A percentile compares a stretch with the other conserved stretches of the same genome.
These are phyloP conservation scores for Phytophthora tentaculata DNA, from an alignment of 352 stramenopile genomes.

Conservation along the genomic window DNA sequence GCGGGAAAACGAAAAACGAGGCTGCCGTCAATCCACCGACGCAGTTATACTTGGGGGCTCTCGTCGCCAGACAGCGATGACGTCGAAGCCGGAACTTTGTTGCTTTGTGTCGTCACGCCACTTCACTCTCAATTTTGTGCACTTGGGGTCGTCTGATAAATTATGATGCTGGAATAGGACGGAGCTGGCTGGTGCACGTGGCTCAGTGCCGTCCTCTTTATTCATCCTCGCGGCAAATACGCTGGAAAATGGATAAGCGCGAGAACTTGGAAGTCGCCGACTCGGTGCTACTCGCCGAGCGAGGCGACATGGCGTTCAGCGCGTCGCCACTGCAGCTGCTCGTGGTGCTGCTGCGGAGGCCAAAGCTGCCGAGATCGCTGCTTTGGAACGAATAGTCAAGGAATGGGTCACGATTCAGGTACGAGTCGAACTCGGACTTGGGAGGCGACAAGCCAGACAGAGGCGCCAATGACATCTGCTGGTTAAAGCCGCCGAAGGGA, in stretches of 20 bases:
- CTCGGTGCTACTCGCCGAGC: conserved; percentile 38
- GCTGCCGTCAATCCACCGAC: conserved; percentile 43
- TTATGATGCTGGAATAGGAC: conserved; percentile 42
- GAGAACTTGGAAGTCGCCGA: conserved; percentile 63
- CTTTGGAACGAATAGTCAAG: conserved; percentile 49
- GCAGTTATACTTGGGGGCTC: conserved; percentile 42
- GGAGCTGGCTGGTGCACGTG: conserved; percentile 21
- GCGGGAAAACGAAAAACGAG: conserved; percentile 31
- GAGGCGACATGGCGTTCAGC: conserved; percentile 47
- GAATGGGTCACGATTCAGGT: conserved; percentile 61
- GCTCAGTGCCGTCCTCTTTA: conserved; percentile 24
- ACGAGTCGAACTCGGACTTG: conserved; percentile 45
- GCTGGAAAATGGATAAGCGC: conserved; percentile 82
- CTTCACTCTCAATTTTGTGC: conserved; percentile 36
- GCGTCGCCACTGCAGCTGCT: conserved; percentile 41
- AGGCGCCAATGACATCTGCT: conserved; percentile 62
- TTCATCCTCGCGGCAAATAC: conserved; percentile 78
- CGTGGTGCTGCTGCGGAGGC: conserved; percentile 24
- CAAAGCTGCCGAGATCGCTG: conserved; percentile 40
- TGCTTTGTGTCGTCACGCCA: conserved; percentile 38
- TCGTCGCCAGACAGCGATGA: conserved; percentile 14
- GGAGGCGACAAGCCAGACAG: conserved; percentile 37
- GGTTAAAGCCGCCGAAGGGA: conserved; percentile 65
- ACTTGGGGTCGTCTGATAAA: conserved; percentile 53
- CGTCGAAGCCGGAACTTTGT: conserved; percentile 17